phyloP scores from a whole-genome alignment of 164 flowering plant genomes.

The Magnolia changhungtana region DNA sequence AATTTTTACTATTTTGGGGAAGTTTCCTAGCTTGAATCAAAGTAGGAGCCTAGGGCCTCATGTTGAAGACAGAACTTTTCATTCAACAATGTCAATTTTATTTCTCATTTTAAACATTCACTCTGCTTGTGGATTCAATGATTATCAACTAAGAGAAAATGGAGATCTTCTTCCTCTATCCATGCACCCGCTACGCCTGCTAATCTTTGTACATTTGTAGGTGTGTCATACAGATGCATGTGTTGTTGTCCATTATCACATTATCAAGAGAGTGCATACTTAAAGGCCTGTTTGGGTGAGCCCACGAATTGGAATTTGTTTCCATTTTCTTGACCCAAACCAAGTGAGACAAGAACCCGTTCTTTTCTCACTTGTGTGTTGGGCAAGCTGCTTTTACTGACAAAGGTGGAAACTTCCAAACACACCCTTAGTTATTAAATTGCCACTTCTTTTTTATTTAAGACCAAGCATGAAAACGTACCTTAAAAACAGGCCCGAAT shows the following conservation, averaged over 20 bases:
- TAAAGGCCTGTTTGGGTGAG: neutral
- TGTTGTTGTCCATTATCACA: neutral
- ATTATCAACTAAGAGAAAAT: no score
- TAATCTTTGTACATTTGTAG: neutral
- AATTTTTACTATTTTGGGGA: no score
- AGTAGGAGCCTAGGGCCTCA: no score
- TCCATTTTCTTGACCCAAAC: neutral
- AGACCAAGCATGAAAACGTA: slow-evolving; percentile 1
- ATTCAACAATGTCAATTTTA: no score
- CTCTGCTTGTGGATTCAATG: no score
- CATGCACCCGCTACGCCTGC: neutral
- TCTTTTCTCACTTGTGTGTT: neutral
- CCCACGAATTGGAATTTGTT: neutral
- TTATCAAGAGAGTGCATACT: neutral
- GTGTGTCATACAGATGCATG: neutral
- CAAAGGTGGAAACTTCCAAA: neutral
- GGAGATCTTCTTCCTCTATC: neutral
- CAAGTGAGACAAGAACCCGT: neutral
- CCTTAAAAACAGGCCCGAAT: slow-evolving; percentile 88
- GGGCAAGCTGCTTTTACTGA: neutral
- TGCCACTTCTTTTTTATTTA: neutral
- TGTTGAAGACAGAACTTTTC: no score
- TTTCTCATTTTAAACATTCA: no score
- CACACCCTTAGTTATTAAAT: neutral
- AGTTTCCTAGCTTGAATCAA: no score